Conservation (phyloP, 83 land plant genomes). For the Picea engelmannii region DNA sequence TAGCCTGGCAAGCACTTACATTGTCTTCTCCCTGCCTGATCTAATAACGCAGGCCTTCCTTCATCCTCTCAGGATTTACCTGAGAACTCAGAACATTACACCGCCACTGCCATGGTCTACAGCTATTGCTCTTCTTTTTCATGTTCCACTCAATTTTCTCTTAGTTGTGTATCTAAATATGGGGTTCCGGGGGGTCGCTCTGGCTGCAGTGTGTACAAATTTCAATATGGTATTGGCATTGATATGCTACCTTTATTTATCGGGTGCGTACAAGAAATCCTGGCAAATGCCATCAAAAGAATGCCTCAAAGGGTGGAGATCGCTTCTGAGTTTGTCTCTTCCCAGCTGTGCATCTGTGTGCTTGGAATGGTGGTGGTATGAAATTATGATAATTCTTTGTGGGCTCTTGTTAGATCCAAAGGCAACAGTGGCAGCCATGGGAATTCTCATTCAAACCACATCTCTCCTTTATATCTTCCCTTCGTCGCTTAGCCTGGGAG, state of each 20-base stretch:
- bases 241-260: conserved; percentile 17
- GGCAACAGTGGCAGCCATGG: conserved; percentile 41
- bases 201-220: conserved; percentile 38
- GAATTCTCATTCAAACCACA: conserved; percentile 41
- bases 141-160: conserved; percentile 40
- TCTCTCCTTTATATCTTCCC: conserved; percentile 41
- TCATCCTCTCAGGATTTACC: conserved; percentile 53
- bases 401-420: conserved; percentile 34
- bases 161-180: conserved; percentile 29
- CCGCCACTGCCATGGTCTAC: conserved; percentile 36
- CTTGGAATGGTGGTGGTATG: conserved; percentile 64
- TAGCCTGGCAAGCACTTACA: conserved; percentile 24
- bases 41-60: conserved; percentile 42
- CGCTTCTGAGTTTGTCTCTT: conserved; percentile 26
- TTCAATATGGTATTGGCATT: conserved; percentile 27
- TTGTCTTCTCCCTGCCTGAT: conserved; percentile 53
- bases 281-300: conserved; percentile 18
- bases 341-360: conserved; percentile 47
- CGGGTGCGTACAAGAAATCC: conserved; percentile 24
- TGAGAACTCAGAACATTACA: conserved; percentile 56
- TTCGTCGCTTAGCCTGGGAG: conserved; percentile 29
- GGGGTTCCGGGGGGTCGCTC: conserved; percentile 45
- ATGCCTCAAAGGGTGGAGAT: conserved; percentile 29
- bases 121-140: conserved; percentile 29
- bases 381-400: conserved; percentile 41